Evolutionary conservation across 441 rosid species (phyloP), one percentile per base, ranked within the genome.

Genomic region (Erysimum cheiri): DNA sequence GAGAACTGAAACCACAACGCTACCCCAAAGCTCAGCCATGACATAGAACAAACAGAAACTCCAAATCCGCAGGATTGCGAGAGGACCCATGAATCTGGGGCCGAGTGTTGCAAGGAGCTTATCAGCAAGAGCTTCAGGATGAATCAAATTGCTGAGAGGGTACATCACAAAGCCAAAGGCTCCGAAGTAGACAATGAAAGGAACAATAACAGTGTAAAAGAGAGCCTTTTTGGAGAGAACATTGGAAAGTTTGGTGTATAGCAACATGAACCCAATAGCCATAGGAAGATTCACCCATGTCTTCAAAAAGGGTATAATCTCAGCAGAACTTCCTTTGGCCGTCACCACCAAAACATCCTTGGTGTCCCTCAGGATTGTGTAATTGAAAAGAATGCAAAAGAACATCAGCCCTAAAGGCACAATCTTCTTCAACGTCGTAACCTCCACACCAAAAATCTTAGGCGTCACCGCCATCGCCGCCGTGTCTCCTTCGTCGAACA

Each of bases 21-120:
- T 94, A 15, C 98, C 98, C 98, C 98, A 94, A 70, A 94, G 87
- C 78, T 94, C 98, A 80, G 97, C 98, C 98, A 94, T 94, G 71
- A 94, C 98, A 84, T 94, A 94, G 80, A 94, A 94, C 85, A 94
- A 82, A 81, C 97, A 90, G 85, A 94, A 94, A 57, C 83, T 84
- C 98, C 98, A 94, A 81, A 90, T 94, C 84, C 98, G 84, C 91
- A 94, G 2, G 63, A 94, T 94, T 6, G 98, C 98, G 60, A 94
- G 87, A 24, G 98, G 98, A 65, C 98, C 98, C 68, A 94, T 93
- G 73, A 91, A 91, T 72, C 98, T 88, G 4, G 98, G 97, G 14
- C 98, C 98, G 14, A 94, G 96, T 3, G 77, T 22, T 0, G 71
- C 82, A 33, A 94, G 95, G 26, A 94, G 91, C 80, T 85, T 86